These are phyloP conservation scores for Auriscalpium orientale DNA, from an alignment of 768 basidiomycete genomes.

Conservation along the genomic window DNA sequence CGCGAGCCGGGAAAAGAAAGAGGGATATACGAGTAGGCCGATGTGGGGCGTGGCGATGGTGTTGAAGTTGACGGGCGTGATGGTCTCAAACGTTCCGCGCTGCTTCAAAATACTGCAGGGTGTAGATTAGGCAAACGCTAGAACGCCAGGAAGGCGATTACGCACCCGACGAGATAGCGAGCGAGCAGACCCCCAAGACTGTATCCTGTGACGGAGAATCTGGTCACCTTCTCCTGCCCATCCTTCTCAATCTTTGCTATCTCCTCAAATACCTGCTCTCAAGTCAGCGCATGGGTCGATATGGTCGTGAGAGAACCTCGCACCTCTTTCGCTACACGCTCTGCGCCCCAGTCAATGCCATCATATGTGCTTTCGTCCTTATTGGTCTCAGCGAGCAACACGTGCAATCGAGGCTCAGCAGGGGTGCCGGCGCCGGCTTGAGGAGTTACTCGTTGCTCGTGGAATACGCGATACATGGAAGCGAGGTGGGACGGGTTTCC, in stretches of 20 bases:
- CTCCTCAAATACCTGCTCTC: constrained; percentile 45
- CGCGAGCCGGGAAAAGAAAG: constrained; percentile 46
- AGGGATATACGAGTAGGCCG: constrained; percentile 60
- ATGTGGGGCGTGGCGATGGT: constrained; percentile 82
- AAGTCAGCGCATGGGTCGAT: not conserved
- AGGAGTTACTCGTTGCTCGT: constrained; percentile 30
- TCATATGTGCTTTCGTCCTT: constrained; percentile 66
- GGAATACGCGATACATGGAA: constrained; percentile 46
- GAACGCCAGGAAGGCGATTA: constrained; percentile 2
- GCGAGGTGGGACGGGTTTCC: constrained; percentile 62
- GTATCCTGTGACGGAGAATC: constrained; percentile 74
- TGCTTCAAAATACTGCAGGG: constrained; percentile 51
- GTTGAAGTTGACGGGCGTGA: constrained; percentile 73
- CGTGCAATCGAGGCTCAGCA: constrained; percentile 42
- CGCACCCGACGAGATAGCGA: constrained; percentile 68
- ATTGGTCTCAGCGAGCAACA: constrained; percentile 63
- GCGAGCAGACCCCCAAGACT: constrained; percentile 75
- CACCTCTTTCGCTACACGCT: constrained; percentile 76
- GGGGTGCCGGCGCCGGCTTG: constrained; percentile 18
- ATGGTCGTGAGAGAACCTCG: constrained; percentile 6
- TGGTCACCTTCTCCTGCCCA: constrained; percentile 46
- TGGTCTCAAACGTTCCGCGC: constrained; percentile 60
- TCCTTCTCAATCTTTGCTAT: constrained; percentile 43
- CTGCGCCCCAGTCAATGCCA: constrained; percentile 79
- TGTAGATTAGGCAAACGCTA: not conserved